These are phyloP conservation scores for Scheffersomyces quercinus DNA, from an alignment of 1,139 yeast genomes.

Conservation along the genomic window DNA sequence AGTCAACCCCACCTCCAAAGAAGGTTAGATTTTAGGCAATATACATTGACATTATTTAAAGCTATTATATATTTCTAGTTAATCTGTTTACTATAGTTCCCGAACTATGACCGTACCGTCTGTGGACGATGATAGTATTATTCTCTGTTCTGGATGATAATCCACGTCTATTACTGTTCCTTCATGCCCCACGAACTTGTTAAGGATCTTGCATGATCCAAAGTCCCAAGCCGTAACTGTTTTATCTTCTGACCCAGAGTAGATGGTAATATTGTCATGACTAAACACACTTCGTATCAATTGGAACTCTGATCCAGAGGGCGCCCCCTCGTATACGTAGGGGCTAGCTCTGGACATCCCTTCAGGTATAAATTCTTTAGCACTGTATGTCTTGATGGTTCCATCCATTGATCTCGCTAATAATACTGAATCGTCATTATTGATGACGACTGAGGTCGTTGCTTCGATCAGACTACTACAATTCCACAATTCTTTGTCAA, in stretches of 20 bases:
- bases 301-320: conserved; percentile 54
- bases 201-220: conserved; percentile 45
- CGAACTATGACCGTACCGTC: conserved; percentile 54
- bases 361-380: conserved; percentile 43
- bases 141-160: conserved; percentile 38
- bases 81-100: conserved; percentile 16
- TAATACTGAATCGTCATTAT: conserved; percentile 50
- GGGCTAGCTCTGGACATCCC: conserved; percentile 42
- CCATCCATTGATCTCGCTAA: conserved; percentile 62
- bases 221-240: conserved; percentile 63
- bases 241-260: conserved; percentile 66
- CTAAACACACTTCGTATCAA: conserved; percentile 52
- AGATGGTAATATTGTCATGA: conserved; percentile 34
- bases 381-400: conserved; percentile 56
- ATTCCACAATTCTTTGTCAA: conserved; percentile 45
- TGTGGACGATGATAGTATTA: conserved; percentile 46
- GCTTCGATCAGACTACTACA: conserved; percentile 47
- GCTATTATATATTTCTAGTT: neutral
- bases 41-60: neutral
- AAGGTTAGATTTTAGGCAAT: conserved; percentile 23
- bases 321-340: conserved; percentile 58
- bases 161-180: conserved; percentile 65
- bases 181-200: conserved; percentile 58
- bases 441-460: conserved; percentile 54
- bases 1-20: conserved; percentile 10